These are phyloP conservation scores for Gossypium raimondii DNA, from an alignment of 345 rosid genomes.

Conservation along the genomic window DNA sequence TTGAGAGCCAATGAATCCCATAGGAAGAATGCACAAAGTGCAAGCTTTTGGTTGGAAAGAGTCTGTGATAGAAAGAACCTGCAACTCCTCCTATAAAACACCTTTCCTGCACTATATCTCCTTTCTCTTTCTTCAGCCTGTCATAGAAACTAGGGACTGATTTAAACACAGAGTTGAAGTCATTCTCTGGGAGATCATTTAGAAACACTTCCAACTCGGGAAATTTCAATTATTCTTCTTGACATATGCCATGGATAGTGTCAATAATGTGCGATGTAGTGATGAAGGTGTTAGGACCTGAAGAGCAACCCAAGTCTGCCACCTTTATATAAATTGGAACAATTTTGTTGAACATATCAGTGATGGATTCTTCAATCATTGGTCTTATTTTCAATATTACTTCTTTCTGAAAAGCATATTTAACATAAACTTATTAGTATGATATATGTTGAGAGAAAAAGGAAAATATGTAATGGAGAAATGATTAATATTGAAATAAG, in stretches of 20 bases:
- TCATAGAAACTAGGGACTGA: conserved; percentile 43
- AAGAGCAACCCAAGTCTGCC: conserved; percentile 83
- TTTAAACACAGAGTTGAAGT: conserved; percentile 53
- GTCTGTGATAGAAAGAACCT: conserved; percentile 50
- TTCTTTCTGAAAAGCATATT: conserved; percentile 32
- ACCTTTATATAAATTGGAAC: conserved; percentile 38
- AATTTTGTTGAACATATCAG: conserved; percentile 21
- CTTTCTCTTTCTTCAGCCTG: conserved; percentile 28
- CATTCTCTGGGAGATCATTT: conserved; percentile 60
- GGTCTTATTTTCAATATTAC: conserved; percentile 31
- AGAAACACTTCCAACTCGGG: conserved; percentile 51
- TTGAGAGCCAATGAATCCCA: conserved; percentile 74
- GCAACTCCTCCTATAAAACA: conserved; percentile 19
- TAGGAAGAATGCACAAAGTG: conserved; percentile 71
- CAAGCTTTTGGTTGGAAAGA: conserved; percentile 55
- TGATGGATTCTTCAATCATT: conserved; percentile 5
- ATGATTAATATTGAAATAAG: background rate
- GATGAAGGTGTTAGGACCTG: conserved; percentile 58
- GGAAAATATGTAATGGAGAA: background rate
- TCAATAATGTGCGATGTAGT: conserved; percentile 40
- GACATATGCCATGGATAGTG: conserved; percentile 29
- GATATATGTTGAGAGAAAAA: background rate
- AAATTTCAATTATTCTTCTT: conserved; percentile 11
- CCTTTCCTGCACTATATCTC: background rate
- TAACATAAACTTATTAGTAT: background rate